phyloP scores from a whole-genome alignment of 2,329 filamentous ascomycete species.

The Basipetospora chlamydospora region DNA sequence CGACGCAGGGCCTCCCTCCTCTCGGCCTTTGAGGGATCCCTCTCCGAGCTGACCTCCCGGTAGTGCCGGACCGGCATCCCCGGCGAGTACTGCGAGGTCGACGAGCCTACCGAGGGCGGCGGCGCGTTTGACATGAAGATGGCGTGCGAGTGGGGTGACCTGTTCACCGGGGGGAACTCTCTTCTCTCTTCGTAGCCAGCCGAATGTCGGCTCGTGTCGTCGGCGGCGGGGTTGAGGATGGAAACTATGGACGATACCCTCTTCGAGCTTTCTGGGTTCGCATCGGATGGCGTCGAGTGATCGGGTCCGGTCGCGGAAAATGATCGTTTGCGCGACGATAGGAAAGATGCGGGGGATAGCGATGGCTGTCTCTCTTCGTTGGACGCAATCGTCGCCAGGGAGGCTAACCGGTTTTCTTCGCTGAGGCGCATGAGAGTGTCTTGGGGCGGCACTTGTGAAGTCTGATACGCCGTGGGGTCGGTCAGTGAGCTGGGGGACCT shows the following conservation, averaged over 20 bases:
- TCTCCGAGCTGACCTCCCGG: conserved; percentile 6
- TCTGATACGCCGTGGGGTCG: conserved; percentile 38
- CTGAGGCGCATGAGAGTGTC: conserved; percentile 26
- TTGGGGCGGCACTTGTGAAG: conserved; percentile 24
- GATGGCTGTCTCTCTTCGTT: conserved; percentile 38
- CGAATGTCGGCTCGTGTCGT: too few species aligned
- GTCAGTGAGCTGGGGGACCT: conserved; percentile 18
- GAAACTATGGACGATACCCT: conserved; percentile 64
- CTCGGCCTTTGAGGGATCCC: conserved; percentile 33
- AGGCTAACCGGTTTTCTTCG: conserved; percentile 45
- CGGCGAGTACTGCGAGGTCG: conserved; percentile 9
- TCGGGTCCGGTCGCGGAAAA: conserved; percentile 48
- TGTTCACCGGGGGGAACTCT: background rate
- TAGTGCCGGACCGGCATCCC: background rate
- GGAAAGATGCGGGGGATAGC: conserved; percentile 44
- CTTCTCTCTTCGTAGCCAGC: background rate
- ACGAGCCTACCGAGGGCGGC: conserved; percentile 4
- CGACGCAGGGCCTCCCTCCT: conserved; percentile 50
- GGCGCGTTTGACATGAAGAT: conserved; percentile 8
- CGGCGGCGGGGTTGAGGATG: conserved; percentile 46
- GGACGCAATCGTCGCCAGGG: conserved; percentile 31
- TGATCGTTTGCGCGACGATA: conserved; percentile 50
- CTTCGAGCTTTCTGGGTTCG: conserved; percentile 35
- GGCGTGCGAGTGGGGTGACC: conserved; percentile 8
- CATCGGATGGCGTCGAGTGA: conserved; percentile 18